These are phyloP conservation scores for Isatis tinctoria DNA, from an alignment of 345 rosid genomes.

Conservation along the genomic window DNA sequence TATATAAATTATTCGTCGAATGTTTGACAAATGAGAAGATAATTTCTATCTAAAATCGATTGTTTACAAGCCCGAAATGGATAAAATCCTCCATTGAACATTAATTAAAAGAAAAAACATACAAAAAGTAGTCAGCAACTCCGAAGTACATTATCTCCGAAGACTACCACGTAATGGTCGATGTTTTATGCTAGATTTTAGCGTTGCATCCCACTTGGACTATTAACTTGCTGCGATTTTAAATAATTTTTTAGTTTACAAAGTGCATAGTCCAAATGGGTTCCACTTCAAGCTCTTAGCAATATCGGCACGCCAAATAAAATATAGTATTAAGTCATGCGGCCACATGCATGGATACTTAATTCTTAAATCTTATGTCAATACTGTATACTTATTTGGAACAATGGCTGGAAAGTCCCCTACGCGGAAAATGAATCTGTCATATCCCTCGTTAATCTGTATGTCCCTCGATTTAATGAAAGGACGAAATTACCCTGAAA, in stretches of 20 bases:
- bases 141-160: background rate
- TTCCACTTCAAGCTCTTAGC: constrained; percentile 10
- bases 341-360: background rate
- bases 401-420: too few relatives aligned
- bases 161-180: background rate
- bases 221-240: background rate
- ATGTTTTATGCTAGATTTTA: background rate
- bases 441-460: too few relatives aligned
- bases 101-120: background rate
- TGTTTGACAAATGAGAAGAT: background rate
- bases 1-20: background rate
- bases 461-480: too few relatives aligned
- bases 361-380: background rate
- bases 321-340: background rate
- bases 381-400: background rate
- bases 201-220: constrained; percentile 6
- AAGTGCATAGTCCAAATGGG: constrained; percentile 21
- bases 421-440: too few relatives aligned
- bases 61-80: background rate
- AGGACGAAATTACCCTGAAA: too few relatives aligned
- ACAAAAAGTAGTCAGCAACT: background rate
- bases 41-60: background rate
- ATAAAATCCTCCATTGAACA: background rate
- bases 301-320: constrained; percentile 16
- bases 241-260: background rate